Conservation (phyloP, 1,284 basidiomycete species). For the Boletus mariae region DNA sequence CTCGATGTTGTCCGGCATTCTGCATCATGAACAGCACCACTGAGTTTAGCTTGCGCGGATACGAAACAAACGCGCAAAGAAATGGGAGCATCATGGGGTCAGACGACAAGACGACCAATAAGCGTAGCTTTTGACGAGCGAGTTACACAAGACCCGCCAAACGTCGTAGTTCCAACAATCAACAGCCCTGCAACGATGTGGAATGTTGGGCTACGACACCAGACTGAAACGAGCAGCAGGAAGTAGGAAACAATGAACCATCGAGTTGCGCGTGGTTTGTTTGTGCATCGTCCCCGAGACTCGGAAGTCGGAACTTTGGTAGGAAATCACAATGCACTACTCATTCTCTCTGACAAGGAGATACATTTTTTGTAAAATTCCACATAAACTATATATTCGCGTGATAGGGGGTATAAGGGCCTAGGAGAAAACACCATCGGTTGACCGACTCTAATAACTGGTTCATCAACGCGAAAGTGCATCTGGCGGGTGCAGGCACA, state of each 20-base stretch:
- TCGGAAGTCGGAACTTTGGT: not conserved
- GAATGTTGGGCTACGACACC: conserved; percentile 6
- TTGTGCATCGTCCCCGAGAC: not conserved
- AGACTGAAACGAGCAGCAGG: not conserved
- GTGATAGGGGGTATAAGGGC: not conserved
- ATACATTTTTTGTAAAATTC: not conserved
- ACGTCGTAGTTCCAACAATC: conserved; percentile 9
- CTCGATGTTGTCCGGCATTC: too few relatives aligned
- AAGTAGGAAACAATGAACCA: too few relatives aligned
- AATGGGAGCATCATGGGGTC: too few relatives aligned
- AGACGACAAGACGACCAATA: too few relatives aligned
- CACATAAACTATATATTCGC: not conserved
- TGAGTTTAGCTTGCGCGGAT: too few relatives aligned
- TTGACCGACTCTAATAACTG: too few relatives aligned
- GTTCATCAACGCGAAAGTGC: too few relatives aligned
- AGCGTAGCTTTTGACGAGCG: not conserved
- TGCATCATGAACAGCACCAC: too few relatives aligned
- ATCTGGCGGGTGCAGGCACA: not conserved
- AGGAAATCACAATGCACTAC: not conserved
- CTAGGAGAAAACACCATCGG: too few relatives aligned
- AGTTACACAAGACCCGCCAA: not conserved
- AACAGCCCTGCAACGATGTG: conserved; percentile 7
- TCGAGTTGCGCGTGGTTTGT: not conserved
- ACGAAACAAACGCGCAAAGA: too few relatives aligned
- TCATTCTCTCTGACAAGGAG: not conserved